Base-by-base conservation (phyloP, 2,329 filamentous ascomycete species). In the Botrytis paeoniae region DNA sequence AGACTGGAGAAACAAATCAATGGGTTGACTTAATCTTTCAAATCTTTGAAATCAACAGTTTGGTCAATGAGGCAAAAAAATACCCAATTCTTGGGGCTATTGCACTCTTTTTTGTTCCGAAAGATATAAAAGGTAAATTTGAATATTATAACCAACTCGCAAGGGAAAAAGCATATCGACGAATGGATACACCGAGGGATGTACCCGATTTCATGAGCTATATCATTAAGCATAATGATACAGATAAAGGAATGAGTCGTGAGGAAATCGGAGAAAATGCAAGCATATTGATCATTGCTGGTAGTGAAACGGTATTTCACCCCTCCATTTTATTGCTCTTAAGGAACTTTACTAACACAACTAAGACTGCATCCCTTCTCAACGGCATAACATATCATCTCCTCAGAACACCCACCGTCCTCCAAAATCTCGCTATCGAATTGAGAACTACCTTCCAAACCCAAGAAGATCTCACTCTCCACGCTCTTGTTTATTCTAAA, bases 361-460 rank as follows among this genome's bases (percentile, higher is more conserved):
- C 72, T 2, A 80, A 82, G 73, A 82, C 82, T 3, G 81, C 80
- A 8, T 78, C 81, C 2, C 70, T 79, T 10, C 68, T 81, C 12
- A 75, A 75, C 20, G 79, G 78, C 12, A 61, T 74, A 41, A 78
- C 39, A 73, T 76, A 74, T 22, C 89, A 90, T 76, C 83, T 93
- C 5, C 85, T 93, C 6, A 85, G 86, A 74, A 86, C 84, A 29
- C 82, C 71, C 1, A 69, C 60, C 12, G n/a, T 54, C 1, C 45
- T 70, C 10, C 41, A 71, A 5, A 83, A 80, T 32, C 78, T 88
- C 5, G 78, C 78, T 4, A 73, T 79, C 0, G 86, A 88, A 75
- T 78, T 87, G 5, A 81, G 84, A 6, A 74, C 74, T 10, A 73
- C 80, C 0, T 86, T 86, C 75, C 74, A 68, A n/a, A 77, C 75